A percentile compares a stretch with the other conserved stretches of the same genome.
phyloP scores from a whole-genome alignment of 2,329 filamentous ascomycete species.

The Pseudogymnoascus sp. region DNA sequence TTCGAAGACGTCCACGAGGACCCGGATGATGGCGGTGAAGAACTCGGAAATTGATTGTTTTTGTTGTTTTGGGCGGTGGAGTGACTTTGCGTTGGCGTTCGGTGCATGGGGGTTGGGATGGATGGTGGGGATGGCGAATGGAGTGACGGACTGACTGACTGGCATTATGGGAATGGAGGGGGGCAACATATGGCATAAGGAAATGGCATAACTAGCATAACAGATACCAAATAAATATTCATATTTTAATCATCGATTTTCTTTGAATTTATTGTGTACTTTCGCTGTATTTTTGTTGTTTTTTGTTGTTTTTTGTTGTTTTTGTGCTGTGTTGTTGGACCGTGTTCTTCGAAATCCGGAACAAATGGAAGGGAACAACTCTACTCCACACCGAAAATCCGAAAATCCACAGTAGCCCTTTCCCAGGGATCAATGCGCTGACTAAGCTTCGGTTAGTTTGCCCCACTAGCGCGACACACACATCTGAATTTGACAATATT shows the following conservation, averaged over 20 bases:
- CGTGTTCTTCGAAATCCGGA: background rate
- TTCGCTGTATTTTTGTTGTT: background rate
- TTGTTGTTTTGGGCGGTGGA: conserved; percentile 4
- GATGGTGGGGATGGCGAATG: background rate
- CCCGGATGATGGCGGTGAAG: conserved; percentile 27
- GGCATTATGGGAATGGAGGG: background rate
- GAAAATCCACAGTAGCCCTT: background rate
- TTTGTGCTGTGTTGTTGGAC: background rate
- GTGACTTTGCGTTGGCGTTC: conserved; percentile 7
- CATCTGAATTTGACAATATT: conserved; percentile 12
- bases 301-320: background rate
- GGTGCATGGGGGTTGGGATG: conserved; percentile 1
- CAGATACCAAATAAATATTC: conserved; percentile 6
- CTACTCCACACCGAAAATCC: background rate
- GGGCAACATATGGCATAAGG: background rate
- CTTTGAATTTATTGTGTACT: background rate
- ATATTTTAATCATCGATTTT: background rate
- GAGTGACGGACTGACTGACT: background rate
- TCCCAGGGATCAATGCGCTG: background rate
- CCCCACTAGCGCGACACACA: conserved; percentile 11
- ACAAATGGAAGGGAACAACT: background rate
- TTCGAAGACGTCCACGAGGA: conserved; percentile 61
- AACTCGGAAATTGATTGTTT: conserved; percentile 19
- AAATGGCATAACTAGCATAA: conserved; percentile 1
- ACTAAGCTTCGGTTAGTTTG: conserved; percentile 11